Percentiles rank a stretch among this genome's conserved stretches.
These are phyloP conservation scores for Zarea fungicola DNA, from an alignment of 2,329 filamentous ascomycete species.

Conservation along the genomic window DNA sequence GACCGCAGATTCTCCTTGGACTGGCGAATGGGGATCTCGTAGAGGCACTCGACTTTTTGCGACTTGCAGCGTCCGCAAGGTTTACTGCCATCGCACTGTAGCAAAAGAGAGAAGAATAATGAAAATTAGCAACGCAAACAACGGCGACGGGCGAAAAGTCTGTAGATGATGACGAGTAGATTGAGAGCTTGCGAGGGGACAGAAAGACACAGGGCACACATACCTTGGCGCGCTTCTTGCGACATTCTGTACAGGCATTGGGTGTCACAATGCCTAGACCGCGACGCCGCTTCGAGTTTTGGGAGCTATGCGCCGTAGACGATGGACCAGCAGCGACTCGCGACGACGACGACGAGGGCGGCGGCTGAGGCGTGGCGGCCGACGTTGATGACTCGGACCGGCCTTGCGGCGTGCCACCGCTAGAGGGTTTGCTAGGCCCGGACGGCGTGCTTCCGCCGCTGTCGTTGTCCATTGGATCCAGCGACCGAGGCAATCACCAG, in stretches of 20 bases:
- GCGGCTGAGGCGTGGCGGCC: slow-evolving; percentile 13
- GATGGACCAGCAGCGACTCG: slow-evolving; percentile 1
- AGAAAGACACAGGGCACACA: no score
- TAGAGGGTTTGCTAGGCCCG: slow-evolving; percentile 26
- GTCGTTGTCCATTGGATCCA: slow-evolving; percentile 29
- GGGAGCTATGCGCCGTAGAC: slow-evolving; percentile 18
- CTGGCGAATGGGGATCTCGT: slow-evolving; percentile 58
- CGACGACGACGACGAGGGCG: slow-evolving; percentile 14
- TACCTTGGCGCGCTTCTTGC: slow-evolving; percentile 59
- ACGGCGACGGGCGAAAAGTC: no score
- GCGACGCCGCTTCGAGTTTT: slow-evolving; percentile 46
- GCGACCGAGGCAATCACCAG: no score
- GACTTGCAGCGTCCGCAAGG: slow-evolving; percentile 51
- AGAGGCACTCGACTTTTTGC: slow-evolving; percentile 53
- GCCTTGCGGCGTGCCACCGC: slow-evolving; percentile 29
- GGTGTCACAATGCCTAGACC: slow-evolving; percentile 53
- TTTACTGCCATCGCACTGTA: slow-evolving; percentile 53
- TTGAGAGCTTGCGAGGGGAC: no score
- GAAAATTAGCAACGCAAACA: no score
- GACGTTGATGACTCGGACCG: slow-evolving; percentile 8
- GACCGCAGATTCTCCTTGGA: slow-evolving; percentile 57
- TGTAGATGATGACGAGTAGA: no score
- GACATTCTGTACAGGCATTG: slow-evolving; percentile 57
- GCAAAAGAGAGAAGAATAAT: background rate
- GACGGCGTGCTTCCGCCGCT: slow-evolving; percentile 24